Conservation (phyloP, 202 grass and related monocot species). For the Brachypodium distachyon region DNA sequence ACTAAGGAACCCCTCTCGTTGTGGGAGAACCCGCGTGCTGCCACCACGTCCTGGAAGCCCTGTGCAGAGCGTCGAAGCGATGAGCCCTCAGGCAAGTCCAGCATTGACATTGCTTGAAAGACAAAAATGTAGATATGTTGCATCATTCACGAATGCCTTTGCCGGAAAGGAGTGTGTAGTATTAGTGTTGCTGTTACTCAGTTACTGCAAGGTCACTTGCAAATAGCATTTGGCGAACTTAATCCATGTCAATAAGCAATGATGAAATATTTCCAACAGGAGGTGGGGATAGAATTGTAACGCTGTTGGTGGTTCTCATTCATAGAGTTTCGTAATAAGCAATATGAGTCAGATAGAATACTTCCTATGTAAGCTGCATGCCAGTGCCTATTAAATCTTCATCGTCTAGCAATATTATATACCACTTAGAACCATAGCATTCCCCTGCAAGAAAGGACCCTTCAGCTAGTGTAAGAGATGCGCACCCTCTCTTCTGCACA, state of each 20-base stretch:
- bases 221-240: neutral
- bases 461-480: neutral
- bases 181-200: neutral
- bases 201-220: neutral
- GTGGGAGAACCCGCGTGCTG: constrained; percentile 70
- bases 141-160: neutral
- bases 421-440: neutral
- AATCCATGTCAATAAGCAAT: neutral
- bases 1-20: constrained; percentile 48
- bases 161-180: neutral
- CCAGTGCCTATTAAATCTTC: neutral
- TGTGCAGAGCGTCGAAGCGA: constrained; percentile 46
- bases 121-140: neutral
- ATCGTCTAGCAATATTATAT: neutral
- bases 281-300: neutral
- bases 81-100: constrained; percentile 55
- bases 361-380: neutral
- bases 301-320: neutral
- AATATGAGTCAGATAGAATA: neutral
- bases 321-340: neutral
- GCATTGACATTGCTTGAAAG: neutral
- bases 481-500: neutral
- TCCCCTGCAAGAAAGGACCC: neutral
- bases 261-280: neutral
- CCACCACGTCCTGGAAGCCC: constrained; percentile 67